These are phyloP conservation scores for Candida boidinii DNA, from an alignment of 805 yeast genomes.

Conservation along the genomic window DNA sequence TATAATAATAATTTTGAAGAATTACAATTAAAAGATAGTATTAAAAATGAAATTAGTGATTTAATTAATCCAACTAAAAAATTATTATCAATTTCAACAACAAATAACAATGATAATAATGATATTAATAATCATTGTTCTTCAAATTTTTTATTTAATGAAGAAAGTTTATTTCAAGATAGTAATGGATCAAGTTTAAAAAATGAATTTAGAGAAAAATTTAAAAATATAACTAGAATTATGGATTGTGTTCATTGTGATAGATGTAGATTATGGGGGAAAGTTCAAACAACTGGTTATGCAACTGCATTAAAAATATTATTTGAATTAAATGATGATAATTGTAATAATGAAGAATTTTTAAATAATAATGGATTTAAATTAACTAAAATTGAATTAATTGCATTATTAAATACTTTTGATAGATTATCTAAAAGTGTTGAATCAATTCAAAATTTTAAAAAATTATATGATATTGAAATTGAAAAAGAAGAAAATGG, in stretches of 20 bases:
- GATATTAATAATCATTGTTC: too few relatives aligned
- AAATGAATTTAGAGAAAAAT: conserved; percentile 77
- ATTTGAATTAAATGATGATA: conserved; percentile 61
- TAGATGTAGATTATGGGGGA: conserved; percentile 97
- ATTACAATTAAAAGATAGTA: conserved; percentile 21
- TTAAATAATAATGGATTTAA: conserved; percentile 26
- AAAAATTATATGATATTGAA: conserved; percentile 36
- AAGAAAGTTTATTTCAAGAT: conserved; percentile 37
- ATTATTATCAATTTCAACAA: conserved; percentile 10
- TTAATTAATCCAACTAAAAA: conserved; percentile 19
- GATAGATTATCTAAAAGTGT: conserved; percentile 86
- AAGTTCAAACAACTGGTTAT: conserved; percentile 93
- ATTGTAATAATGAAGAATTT: conserved; percentile 29
- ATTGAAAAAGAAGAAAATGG: conserved; percentile 19
- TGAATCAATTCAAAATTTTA: conserved; percentile 65
- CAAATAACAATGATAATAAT: too few relatives aligned
- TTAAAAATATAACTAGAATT: conserved; percentile 80
- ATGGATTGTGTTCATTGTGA: conserved; percentile 99
- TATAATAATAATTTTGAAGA: too few relatives aligned
- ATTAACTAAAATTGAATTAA: conserved; percentile 67
- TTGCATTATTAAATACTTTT: conserved; percentile 86
- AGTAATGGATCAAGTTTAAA: conserved; percentile 49
- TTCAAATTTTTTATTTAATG: conserved; percentile 30
- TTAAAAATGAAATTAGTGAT: conserved; percentile 23
- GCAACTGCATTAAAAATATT: conserved; percentile 91